Evolutionary conservation across 1,139 yeast species (phyloP).

Genomic region (Hanseniaspora sp.): DNA sequence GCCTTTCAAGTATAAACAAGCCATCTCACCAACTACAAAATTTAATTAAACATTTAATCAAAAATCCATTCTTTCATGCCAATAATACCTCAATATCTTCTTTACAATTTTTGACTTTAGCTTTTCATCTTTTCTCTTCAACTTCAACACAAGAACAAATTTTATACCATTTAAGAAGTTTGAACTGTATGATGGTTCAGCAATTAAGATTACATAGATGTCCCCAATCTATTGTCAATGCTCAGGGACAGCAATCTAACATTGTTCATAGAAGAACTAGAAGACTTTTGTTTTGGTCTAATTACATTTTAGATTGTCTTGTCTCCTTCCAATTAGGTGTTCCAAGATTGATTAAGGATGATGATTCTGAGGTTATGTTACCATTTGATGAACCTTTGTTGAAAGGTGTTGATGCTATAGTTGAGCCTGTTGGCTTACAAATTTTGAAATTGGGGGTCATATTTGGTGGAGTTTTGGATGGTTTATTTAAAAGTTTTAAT

Average conservation of each 20-base stretch:
- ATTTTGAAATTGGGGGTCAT: conserved; percentile 34
- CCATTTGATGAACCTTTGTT: conserved; percentile 46
- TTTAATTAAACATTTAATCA: conserved; percentile 42
- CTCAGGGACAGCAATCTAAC: conserved; percentile 45
- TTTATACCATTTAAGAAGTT: conserved; percentile 64
- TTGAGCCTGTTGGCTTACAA: conserved; percentile 16
- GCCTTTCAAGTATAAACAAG: conserved; percentile 34
- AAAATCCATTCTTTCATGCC: conserved; percentile 36
- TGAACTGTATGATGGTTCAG: conserved; percentile 73
- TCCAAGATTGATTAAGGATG: conserved; percentile 66
- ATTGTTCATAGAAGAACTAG: conserved; percentile 69
- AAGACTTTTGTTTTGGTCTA: conserved; percentile 74
- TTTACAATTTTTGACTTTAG: conserved; percentile 56
- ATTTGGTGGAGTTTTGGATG: conserved; percentile 61
- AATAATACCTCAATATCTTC: conserved; percentile 55
- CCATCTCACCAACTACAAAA: conserved; percentile 40
- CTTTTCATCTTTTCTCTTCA: conserved; percentile 60
- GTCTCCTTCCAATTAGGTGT: conserved; percentile 70
- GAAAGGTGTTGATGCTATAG: conserved; percentile 26
- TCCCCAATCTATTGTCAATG: conserved; percentile 67
- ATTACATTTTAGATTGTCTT: conserved; percentile 66
- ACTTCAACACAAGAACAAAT: conserved; percentile 58
- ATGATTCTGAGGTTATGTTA: conserved; percentile 74
- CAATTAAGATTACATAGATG: conserved; percentile 77
- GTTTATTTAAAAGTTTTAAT: conserved; percentile 41